A percentile compares a stretch with the other conserved stretches of the same genome.
phyloP scores from a whole-genome alignment of 192 early-diverging fungal genomes.

The Coemansia erecta region DNA sequence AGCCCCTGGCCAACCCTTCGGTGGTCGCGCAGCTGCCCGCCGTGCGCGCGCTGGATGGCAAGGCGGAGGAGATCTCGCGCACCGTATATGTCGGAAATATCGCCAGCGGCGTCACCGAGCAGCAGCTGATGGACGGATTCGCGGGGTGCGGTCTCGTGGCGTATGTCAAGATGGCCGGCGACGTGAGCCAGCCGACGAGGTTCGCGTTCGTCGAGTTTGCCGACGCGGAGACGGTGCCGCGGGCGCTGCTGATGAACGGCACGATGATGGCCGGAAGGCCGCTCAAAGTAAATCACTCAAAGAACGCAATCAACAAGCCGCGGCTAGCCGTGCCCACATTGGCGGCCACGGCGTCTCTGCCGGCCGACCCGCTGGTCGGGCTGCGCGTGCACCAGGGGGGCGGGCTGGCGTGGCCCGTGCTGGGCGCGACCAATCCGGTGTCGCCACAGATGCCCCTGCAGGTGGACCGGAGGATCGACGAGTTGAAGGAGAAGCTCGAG shows the following conservation, averaged over 20 bases:
- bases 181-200: conserved; percentile 60
- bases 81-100: conserved; percentile 80
- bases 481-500: conserved; percentile 21
- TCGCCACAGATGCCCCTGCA: background rate
- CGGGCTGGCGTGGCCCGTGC: conserved; percentile 41
- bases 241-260: conserved; percentile 66
- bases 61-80: conserved; percentile 73
- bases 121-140: conserved; percentile 64
- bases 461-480: conserved; percentile 10
- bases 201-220: conserved; percentile 84
- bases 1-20: conserved; percentile 44
- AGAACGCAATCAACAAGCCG: conserved; percentile 74
- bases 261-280: conserved; percentile 60
- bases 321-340: conserved; percentile 22
- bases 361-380: background rate
- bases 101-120: conserved; percentile 52
- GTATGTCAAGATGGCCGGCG: conserved; percentile 76
- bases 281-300: conserved; percentile 73
- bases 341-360: conserved; percentile 37
- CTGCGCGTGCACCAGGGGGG: too few relatives aligned
- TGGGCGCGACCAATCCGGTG: conserved; percentile 17
- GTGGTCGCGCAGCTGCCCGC: conserved; percentile 44
- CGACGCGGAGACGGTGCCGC: conserved; percentile 53
- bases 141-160: conserved; percentile 62
- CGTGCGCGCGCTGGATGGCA: conserved; percentile 3